These are phyloP conservation scores for Metarhizium sp. DNA, from an alignment of 2,329 filamentous ascomycete genomes.

Conservation along the genomic window DNA sequence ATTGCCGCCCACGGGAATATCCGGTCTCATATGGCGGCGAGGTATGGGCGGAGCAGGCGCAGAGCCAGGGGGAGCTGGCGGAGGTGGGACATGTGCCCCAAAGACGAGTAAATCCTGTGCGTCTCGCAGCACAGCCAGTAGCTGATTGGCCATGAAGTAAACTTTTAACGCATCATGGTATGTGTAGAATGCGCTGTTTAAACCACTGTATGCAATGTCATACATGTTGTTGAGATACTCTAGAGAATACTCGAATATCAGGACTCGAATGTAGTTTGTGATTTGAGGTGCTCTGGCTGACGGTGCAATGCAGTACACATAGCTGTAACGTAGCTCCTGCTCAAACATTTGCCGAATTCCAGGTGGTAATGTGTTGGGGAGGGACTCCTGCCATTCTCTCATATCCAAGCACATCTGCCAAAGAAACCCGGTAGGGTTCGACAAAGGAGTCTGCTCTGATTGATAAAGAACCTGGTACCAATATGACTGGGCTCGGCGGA, in stretches of 20 bases:
- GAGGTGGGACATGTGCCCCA: slow-evolving; percentile 35
- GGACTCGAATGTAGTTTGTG: slow-evolving; percentile 63
- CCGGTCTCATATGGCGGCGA: slow-evolving; percentile 25
- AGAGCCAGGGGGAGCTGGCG: slow-evolving; percentile 35
- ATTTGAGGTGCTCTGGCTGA: slow-evolving; percentile 64
- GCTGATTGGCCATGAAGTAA: slow-evolving; percentile 62
- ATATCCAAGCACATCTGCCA: slow-evolving; percentile 70
- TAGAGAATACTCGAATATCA: slow-evolving; percentile 81
- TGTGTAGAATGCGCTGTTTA: slow-evolving; percentile 61
- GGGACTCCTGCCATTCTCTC: slow-evolving; percentile 71
- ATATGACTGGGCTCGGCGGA: slow-evolving; percentile 75
- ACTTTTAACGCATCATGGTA: slow-evolving; percentile 82
- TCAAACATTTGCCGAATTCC: slow-evolving; percentile 71
- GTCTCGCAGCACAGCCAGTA: slow-evolving; percentile 50
- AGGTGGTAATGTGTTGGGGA: slow-evolving; percentile 55
- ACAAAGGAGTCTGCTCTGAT: slow-evolving; percentile 58
- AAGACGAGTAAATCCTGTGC: slow-evolving; percentile 47
- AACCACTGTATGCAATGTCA: slow-evolving; percentile 50
- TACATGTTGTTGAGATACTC: slow-evolving; percentile 72
- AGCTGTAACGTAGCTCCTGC: slow-evolving; percentile 83
- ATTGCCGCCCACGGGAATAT: slow-evolving; percentile 35
- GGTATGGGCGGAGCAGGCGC: slow-evolving; percentile 45
- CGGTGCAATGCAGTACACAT: slow-evolving; percentile 79
- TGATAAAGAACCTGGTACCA: slow-evolving; percentile 90
- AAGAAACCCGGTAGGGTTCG: slow-evolving; percentile 60